Conservation (phyloP, 768 basidiomycete species). For the Lyophyllum semitale region DNA sequence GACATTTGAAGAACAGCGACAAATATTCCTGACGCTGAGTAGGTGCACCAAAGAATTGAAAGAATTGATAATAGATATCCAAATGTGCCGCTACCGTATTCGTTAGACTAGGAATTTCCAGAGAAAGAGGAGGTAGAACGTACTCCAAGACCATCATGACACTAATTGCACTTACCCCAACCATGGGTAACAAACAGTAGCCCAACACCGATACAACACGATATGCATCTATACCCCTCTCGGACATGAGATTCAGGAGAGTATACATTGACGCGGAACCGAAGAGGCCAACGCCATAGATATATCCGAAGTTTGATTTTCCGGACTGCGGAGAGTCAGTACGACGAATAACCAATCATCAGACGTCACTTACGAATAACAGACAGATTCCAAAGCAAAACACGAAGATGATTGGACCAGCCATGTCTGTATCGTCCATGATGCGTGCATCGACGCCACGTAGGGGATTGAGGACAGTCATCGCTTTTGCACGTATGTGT, state of each 20-base stretch:
- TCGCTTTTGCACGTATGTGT: constrained; percentile 91
- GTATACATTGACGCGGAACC: constrained; percentile 92
- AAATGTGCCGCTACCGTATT: constrained; percentile 61
- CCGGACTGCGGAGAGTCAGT: constrained; percentile 67
- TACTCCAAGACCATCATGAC: constrained; percentile 89
- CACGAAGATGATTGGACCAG: constrained; percentile 92
- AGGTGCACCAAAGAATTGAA: constrained; percentile 95
- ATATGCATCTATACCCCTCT: constrained; percentile 93
- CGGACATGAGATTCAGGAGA: constrained; percentile 96
- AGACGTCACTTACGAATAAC: constrained; percentile 69
- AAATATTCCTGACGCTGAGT: constrained; percentile 94
- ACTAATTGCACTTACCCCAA: constrained; percentile 87
- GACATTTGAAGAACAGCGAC: constrained; percentile 95
- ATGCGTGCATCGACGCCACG: constrained; percentile 83
- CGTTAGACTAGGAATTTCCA: constrained; percentile 11
- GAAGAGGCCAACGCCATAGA: constrained; percentile 96
- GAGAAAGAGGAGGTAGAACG: constrained; percentile 31
- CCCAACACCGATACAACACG: constrained; percentile 93
- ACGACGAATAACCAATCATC: neutral
- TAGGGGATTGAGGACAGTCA: constrained; percentile 95
- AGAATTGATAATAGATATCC: constrained; percentile 84
- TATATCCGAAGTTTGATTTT: constrained; percentile 98
- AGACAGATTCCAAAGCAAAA: constrained; percentile 94
- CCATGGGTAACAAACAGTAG: constrained; percentile 96
- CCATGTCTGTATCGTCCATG: constrained; percentile 99